Conservation (phyloP, 176 grass and related monocot species). For the Eleusine coracana region DNA sequence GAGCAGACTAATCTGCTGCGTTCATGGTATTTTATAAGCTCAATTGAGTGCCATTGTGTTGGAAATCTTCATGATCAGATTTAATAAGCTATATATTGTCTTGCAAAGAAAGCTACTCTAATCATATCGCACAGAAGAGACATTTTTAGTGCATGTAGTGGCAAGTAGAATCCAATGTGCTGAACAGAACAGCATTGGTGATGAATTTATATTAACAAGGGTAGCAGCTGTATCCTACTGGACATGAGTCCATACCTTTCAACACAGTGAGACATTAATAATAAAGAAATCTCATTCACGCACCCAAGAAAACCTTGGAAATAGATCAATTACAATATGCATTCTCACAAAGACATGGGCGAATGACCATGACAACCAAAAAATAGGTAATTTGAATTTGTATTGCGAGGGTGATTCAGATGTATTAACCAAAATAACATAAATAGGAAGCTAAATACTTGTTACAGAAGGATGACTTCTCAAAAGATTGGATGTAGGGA, state of each 20-base stretch:
- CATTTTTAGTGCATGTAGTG: background rate
- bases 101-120: background rate
- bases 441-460: slow-evolving; percentile 24
- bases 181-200: background rate
- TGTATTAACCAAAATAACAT: slow-evolving; percentile 1
- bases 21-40: too few relatives aligned
- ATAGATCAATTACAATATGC: background rate
- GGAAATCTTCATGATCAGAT: too few relatives aligned
- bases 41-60: too few relatives aligned
- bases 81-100: background rate
- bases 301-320: slow-evolving; percentile 22
- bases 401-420: slow-evolving; percentile 20
- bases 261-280: background rate
- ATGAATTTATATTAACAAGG: background rate
- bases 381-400: slow-evolving; percentile 24
- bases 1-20: too few relatives aligned
- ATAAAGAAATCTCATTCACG: background rate
- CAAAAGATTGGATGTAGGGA: slow-evolving; percentile 28
- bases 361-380: slow-evolving; percentile 3
- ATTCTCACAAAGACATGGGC: slow-evolving; percentile 10
- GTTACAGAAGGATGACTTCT: slow-evolving; percentile 27
- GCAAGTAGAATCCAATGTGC: background rate
- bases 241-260: slow-evolving; percentile 4
- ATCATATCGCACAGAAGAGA: background rate
- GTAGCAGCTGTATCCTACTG: background rate